phyloP scores from a whole-genome alignment of 2,329 filamentous ascomycete genomes.

The Colletotrichum eleusines region DNA sequence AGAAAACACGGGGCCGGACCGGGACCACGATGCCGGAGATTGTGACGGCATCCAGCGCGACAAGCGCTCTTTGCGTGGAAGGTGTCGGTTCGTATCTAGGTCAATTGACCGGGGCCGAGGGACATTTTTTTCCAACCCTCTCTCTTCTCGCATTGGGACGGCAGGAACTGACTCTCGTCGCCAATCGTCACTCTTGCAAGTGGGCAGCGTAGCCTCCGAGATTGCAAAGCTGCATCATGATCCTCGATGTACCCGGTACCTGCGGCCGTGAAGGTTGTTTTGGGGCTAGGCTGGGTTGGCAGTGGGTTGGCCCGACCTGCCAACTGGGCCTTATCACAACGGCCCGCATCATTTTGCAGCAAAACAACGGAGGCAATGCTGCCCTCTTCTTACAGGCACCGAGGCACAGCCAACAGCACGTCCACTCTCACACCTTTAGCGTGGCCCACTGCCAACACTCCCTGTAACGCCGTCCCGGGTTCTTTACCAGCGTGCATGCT shows the following conservation, averaged over 20 bases:
- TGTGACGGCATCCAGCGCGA: constrained; percentile 29
- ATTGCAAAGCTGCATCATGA: constrained; percentile 39
- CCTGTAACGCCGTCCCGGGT: neutral
- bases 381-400: constrained; percentile 2
- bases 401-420: constrained; percentile 1
- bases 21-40: constrained; percentile 35
- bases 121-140: constrained; percentile 31
- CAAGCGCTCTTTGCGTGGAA: neutral
- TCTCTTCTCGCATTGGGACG: constrained; percentile 19
- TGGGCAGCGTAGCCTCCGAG: constrained; percentile 41
- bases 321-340: constrained; percentile 23
- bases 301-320: constrained; percentile 37
- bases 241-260: constrained; percentile 32
- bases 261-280: constrained; percentile 34
- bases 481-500: neutral
- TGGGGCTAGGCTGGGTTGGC: constrained; percentile 39
- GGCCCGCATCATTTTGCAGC: constrained; percentile 12
- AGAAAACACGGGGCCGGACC: constrained; percentile 34
- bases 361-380: neutral
- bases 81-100: constrained; percentile 15
- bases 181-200: constrained; percentile 12
- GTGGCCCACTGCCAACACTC: neutral
- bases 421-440: neutral
- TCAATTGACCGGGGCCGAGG: constrained; percentile 39
- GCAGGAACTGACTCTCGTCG: constrained; percentile 18